Conservation (phyloP, 202 grass and related monocot species). For the Cymbopogon flexuosus region DNA sequence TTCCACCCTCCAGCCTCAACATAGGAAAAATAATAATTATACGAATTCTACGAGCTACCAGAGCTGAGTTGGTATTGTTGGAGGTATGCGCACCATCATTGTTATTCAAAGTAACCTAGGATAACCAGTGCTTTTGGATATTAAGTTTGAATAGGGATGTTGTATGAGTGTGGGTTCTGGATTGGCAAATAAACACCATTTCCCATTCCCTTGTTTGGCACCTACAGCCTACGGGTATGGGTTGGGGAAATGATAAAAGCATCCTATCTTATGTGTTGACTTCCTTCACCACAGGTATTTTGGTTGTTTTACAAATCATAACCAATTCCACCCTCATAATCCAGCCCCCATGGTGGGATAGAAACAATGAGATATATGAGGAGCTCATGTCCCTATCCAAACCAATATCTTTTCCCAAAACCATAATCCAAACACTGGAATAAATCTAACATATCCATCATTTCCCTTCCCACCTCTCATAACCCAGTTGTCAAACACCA, state of each 20-base stretch:
- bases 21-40: no score
- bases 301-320: background rate
- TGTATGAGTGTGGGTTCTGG: background rate
- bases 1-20: no score
- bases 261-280: background rate
- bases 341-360: background rate
- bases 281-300: background rate
- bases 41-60: no score
- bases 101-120: no score
- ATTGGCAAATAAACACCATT: background rate
- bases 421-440: background rate
- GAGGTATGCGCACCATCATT: no score
- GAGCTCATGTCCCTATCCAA: background rate
- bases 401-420: background rate
- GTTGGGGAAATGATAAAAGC: background rate
- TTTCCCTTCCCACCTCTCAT: background rate
- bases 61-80: no score
- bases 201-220: background rate
- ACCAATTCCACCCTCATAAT: background rate
- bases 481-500: background rate
- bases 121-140: no score
- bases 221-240: background rate
- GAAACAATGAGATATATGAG: background rate
- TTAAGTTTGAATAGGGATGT: no score
- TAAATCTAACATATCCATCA: background rate